Evolutionary conservation across 305 asterid species (phyloP), one percentile per base, ranked within the genome.

Genomic region (Solanum aculeatissimum): DNA sequence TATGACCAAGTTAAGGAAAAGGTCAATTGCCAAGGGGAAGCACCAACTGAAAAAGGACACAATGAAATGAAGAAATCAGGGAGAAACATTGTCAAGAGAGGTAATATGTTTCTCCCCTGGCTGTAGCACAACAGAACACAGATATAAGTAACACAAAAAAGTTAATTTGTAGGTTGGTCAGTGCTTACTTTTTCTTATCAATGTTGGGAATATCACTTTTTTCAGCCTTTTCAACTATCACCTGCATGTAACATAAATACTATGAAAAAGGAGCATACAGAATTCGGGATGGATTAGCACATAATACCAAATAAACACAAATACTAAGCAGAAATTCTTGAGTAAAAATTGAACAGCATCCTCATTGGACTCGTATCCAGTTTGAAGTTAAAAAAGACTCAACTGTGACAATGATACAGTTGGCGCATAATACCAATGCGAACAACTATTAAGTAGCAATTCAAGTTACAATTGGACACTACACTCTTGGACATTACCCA

Each of bases 151-250:
- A 53, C 25, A 19, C 14, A n/a, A 18, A 53, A 6, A 78, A 18
- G 29, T 6, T 78, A 19, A 78, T 13, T 53, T 32, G 51, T 6
- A 53, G 49, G n/a, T 53, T 53, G 49, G 60, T 32, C 49, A 23
- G 74, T 12, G 11, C 91, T 45, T 86, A 90, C 92, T 88, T 90
- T 75, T 90, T 90, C 89, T 90, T 90, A 80, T 90, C 92, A 14
- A 90, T 89, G 85, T 84, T 87, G 18, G 92, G 92, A 80, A 90
- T 85, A 53, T 90, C 92, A 65, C 90, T 90, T 85, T 84, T 90
- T 70, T 90, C 92, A 9, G 92, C 92, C 88, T 89, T 90, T 85
- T 89, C 92, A 85, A 90, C 92, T 12, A 90, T 90, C 29, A 89
- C 92, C 92, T 88, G 78, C 35, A 29, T 45, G 85, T 53, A 53